Evolutionary conservation across 495 filamentous ascomycete genomes (phyloP), one percentile per base, ranked within the genome.

Genomic region (Talaromyces stipitatus): DNA sequence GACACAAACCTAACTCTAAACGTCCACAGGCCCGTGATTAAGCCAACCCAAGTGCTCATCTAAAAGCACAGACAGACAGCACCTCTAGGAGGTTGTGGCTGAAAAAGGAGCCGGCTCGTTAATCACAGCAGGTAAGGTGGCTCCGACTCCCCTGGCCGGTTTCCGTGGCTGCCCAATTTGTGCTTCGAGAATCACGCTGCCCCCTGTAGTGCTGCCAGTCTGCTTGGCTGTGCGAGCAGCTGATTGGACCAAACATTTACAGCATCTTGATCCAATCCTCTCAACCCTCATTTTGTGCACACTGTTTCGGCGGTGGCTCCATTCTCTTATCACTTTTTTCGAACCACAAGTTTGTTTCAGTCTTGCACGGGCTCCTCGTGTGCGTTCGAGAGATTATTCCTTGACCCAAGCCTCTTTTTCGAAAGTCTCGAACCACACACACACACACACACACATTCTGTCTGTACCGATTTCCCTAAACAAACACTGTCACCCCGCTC

Each of bases 151-250:
- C 45, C 45, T 11, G 45, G 22, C 45, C 45, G 48, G 11, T 14
- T 51, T 14, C 48, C 14, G 48, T 51, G 48, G 48, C 48, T 51
- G 48, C 48, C 48, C 48, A 51, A 30, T 18, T 51, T 30, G 24
- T 24, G 47, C 26, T 50, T 29, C 20, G 11, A 29, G 1, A 50
- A 51, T 51, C 48, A 30, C 45, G 18, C 43, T 50, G 0, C 7
- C 27, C 27, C 47, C n/a, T 28, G 48, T 30, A 51, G 27, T 51
- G 22, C 9, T 51, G 16, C 38, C 16, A 18, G 38, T 20, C 38
- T 45, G 27, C 48, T 51, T 51, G 24, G 24, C 48, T 23, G 20
- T 23, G 24, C 22, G 45, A 48, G 48, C 22, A 51, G 24, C 11
- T 51, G 48, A 51, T 51, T 51, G 48, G 48, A 51, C 6, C 27